These are phyloP conservation scores for Ganoderma multipileum DNA, from an alignment of 1,284 basidiomycete genomes.

Conservation along the genomic window DNA sequence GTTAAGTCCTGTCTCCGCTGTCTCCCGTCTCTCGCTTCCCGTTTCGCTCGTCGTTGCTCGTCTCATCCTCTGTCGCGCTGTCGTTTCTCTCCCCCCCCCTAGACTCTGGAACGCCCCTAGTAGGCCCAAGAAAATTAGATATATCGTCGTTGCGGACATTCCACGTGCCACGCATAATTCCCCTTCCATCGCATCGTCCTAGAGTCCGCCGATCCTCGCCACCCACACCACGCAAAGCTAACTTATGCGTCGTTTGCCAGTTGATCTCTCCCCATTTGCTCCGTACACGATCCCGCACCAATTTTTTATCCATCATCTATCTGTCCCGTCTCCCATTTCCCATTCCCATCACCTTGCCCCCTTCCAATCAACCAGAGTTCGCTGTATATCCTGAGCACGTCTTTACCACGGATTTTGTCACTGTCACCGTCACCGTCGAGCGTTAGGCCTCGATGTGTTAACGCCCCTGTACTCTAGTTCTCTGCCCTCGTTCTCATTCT, in stretches of 20 bases:
- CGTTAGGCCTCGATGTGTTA: conserved; percentile 30
- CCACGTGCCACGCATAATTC: conserved; percentile 11
- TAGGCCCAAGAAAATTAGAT: conserved; percentile 6
- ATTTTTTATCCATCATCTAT: conserved; percentile 3
- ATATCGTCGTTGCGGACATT: conserved; percentile 12
- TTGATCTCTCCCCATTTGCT: background rate
- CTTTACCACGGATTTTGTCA: background rate
- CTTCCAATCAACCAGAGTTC: background rate
- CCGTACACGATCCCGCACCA: background rate
- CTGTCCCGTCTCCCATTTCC: background rate
- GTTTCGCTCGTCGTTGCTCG: background rate
- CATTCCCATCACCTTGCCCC: background rate
- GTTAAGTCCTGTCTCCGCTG: conserved; percentile 16
- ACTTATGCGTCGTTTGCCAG: background rate
- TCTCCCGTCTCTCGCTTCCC: background rate
- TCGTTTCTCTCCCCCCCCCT: background rate
- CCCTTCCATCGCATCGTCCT: conserved; percentile 2
- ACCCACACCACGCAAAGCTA: background rate
- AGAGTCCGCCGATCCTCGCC: background rate
- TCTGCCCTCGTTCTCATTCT: background rate
- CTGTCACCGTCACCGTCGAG: conserved; percentile 16
- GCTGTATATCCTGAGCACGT: background rate
- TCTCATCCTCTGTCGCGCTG: background rate
- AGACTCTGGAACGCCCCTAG: background rate
- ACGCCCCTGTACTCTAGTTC: background rate